phyloP scores from a whole-genome alignment of 139 green algal genomes.

The Auxenochlorella pyrenoidosa region DNA sequence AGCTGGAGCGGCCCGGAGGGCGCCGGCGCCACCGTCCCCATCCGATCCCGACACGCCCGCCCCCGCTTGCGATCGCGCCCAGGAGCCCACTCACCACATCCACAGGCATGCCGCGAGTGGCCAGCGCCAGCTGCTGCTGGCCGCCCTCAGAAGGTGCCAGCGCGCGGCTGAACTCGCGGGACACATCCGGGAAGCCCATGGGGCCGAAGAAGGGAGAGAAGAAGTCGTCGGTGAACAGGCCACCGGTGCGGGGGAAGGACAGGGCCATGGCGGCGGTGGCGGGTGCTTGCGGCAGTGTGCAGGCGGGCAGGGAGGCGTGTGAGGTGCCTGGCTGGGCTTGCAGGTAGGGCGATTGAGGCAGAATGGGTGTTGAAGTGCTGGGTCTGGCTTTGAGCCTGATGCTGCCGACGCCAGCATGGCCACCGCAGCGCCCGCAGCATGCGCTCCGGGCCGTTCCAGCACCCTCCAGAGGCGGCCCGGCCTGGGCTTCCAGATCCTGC shows the following conservation, averaged over 20 bases:
- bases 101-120: slow-evolving; percentile 34
- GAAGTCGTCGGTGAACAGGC: neutral
- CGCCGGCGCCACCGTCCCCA: no score
- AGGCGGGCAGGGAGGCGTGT: neutral
- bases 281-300: neutral
- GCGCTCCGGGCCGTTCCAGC: neutral
- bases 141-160: neutral
- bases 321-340: neutral
- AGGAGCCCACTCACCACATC: slow-evolving; percentile 32
- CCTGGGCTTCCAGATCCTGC: no score
- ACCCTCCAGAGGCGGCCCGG: neutral
- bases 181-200: slow-evolving; percentile 15
- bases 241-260: slow-evolving; percentile 5
- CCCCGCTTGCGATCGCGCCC: neutral
- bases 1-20: neutral
- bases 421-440: neutral
- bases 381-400: neutral
- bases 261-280: neutral
- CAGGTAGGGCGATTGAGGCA: neutral
- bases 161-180: neutral
- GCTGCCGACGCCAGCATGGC: neutral
- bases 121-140: neutral
- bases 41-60: no score
- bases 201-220: slow-evolving; percentile 35
- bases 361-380: neutral